These are phyloP conservation scores for Starmerella bombicola DNA, from an alignment of 805 yeast genomes.

Conservation along the genomic window DNA sequence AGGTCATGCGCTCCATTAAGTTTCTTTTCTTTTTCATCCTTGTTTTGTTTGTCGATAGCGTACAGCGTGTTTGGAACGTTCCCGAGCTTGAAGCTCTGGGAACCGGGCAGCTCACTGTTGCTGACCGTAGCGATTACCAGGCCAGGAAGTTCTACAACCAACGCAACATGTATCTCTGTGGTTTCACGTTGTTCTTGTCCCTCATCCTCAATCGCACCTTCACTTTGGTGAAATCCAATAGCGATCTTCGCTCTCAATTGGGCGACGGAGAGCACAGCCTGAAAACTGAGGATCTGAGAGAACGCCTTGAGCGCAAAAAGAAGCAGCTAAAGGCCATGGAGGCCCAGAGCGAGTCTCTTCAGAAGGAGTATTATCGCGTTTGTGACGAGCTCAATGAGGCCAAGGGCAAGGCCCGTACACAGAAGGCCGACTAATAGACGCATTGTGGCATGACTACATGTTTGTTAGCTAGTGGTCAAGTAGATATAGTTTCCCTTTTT, in stretches of 20 bases:
- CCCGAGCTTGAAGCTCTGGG: slow-evolving; percentile 35
- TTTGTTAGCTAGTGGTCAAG: too few relatives aligned
- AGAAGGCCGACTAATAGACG: not conserved
- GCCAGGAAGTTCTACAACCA: slow-evolving; percentile 92
- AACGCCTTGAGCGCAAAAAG: slow-evolving; percentile 46
- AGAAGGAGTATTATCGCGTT: slow-evolving; percentile 47
- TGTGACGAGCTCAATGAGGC: slow-evolving; percentile 29
- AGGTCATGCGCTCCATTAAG: slow-evolving; percentile 64
- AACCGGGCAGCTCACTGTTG: slow-evolving; percentile 28
- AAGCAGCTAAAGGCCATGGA: slow-evolving; percentile 54
- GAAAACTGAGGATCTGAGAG: slow-evolving; percentile 39
- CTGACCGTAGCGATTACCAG: slow-evolving; percentile 68
- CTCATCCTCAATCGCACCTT: slow-evolving; percentile 77
- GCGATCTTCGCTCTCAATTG: slow-evolving; percentile 17
- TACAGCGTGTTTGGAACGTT: slow-evolving; percentile 66
- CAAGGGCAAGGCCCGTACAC: slow-evolving; percentile 12
- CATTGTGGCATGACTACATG: too few relatives aligned
- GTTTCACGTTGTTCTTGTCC: slow-evolving; percentile 84
- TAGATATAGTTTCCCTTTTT: too few relatives aligned
- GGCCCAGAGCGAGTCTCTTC: slow-evolving; percentile 56
- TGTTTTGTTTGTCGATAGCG: slow-evolving; percentile 75
- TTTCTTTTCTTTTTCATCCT: slow-evolving; percentile 74
- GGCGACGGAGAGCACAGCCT: slow-evolving; percentile 39
- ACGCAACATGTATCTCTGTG: slow-evolving; percentile 90
- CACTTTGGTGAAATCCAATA: slow-evolving; percentile 59